Percentiles rank a stretch among this genome's conserved stretches.
phyloP scores from a whole-genome alignment of 1,284 basidiomycete species.

The Sporisorium iseilematis-ciliati region DNA sequence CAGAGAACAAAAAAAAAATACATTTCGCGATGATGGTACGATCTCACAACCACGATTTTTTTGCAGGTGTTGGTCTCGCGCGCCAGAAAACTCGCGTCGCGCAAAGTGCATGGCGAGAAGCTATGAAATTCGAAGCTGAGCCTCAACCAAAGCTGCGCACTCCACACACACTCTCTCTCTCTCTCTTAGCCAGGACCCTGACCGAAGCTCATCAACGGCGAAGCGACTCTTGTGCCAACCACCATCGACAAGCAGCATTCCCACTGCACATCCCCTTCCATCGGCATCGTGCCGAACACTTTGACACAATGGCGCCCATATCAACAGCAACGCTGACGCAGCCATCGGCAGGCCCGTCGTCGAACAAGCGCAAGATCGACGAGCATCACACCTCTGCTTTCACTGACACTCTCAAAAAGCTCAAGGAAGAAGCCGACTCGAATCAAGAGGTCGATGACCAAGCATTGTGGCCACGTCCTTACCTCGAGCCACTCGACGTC shows the following conservation, averaged over 20 bases:
- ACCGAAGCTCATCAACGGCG: background rate
- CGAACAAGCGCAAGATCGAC: constrained; percentile 52
- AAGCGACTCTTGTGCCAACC: background rate
- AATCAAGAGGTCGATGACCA: constrained; percentile 50
- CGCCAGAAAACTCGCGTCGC: constrained; percentile 42
- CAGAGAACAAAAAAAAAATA: background rate
- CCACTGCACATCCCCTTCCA: background rate
- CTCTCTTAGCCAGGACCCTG: constrained; percentile 11
- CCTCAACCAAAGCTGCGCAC: background rate
- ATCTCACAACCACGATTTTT: constrained; percentile 7
- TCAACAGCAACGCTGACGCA: constrained; percentile 35
- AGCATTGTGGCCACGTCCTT: constrained; percentile 59
- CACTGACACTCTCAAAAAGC: constrained; percentile 59
- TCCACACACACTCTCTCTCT: constrained; percentile 7
- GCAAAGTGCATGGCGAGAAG: constrained; percentile 27
- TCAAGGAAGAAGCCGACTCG: constrained; percentile 52
- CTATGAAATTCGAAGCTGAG: constrained; percentile 16
- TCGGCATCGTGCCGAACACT: constrained; percentile 18
- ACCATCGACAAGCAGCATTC: constrained; percentile 4
- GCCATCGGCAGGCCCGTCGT: constrained; percentile 21
- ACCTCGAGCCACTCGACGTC: constrained; percentile 49
- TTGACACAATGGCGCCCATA: constrained; percentile 47
- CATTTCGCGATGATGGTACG: background rate
- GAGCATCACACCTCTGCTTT: constrained; percentile 52
- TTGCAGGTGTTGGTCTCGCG: constrained; percentile 32